Conservation (phyloP, 2,329 filamentous ascomycete species). For the Cladophialophora carrionii region DNA sequence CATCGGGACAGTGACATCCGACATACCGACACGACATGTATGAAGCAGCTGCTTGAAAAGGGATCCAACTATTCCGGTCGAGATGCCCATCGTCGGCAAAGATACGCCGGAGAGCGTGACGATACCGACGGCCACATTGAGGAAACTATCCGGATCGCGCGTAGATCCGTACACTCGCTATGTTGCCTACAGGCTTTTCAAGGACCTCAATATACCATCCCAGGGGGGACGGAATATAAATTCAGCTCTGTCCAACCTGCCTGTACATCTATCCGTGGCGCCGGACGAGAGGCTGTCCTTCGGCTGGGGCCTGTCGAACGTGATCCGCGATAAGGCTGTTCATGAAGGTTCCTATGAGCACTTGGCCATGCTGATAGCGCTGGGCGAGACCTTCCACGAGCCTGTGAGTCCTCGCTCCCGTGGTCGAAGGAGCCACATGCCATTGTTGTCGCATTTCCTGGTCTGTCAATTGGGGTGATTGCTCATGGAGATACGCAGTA, state of each 20-base stretch:
- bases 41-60: not conserved
- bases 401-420: slow-evolving; percentile 3
- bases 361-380: slow-evolving; percentile 31
- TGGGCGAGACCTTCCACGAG: slow-evolving; percentile 35
- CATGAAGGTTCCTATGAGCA: slow-evolving; percentile 36
- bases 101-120: slow-evolving; percentile 21
- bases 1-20: not conserved
- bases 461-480: not conserved
- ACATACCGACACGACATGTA: not conserved
- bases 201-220: slow-evolving; percentile 33
- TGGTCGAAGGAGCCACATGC: not conserved
- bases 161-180: slow-evolving; percentile 35
- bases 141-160: slow-evolving; percentile 24
- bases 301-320: slow-evolving; percentile 32
- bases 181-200: slow-evolving; percentile 29
- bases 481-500: slow-evolving; percentile 12
- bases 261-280: slow-evolving; percentile 26
- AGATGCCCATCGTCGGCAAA: slow-evolving; percentile 21
- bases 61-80: not conserved
- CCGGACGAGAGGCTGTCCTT: slow-evolving; percentile 30
- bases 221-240: slow-evolving; percentile 35
- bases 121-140: slow-evolving; percentile 21
- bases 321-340: slow-evolving; percentile 31
- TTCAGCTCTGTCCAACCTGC: slow-evolving; percentile 31
- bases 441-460: not conserved